These are phyloP conservation scores for Pseudocercospora pini-densiflorae DNA, from an alignment of 2,329 filamentous ascomycete genomes.

Conservation along the genomic window DNA sequence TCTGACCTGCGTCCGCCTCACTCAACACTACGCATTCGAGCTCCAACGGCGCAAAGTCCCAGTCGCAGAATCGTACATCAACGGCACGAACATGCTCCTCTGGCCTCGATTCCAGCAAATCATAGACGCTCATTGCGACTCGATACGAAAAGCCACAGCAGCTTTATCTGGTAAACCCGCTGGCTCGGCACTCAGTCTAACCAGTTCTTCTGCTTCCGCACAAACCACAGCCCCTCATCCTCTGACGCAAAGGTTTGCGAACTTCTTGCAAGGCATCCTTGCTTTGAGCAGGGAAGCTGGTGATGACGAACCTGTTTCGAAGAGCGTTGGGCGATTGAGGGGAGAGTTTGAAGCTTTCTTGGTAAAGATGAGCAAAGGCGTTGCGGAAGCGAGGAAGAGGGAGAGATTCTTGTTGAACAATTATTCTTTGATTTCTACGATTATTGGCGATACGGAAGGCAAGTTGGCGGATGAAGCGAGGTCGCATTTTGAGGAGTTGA, in stretches of 20 bases:
- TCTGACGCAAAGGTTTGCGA: slow-evolving; percentile 92
- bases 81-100: slow-evolving; percentile 91
- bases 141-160: slow-evolving; percentile 66
- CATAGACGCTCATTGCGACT: slow-evolving; percentile 92
- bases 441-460: slow-evolving; percentile 73
- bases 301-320: slow-evolving; percentile 89
- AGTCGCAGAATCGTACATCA: slow-evolving; percentile 87
- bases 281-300: slow-evolving; percentile 85
- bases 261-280: slow-evolving; percentile 84
- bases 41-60: slow-evolving; percentile 90
- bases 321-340: slow-evolving; percentile 76
- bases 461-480: slow-evolving; percentile 77
- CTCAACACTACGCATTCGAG: slow-evolving; percentile 93
- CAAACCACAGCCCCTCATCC: slow-evolving; percentile 85
- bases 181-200: slow-evolving; percentile 59
- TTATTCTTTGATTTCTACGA: slow-evolving; percentile 91
- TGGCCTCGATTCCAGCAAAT: slow-evolving; percentile 95
- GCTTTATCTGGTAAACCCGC: slow-evolving; percentile 54
- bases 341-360: slow-evolving; percentile 85
- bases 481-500: slow-evolving; percentile 71
- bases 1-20: slow-evolving; percentile 88
- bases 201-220: slow-evolving; percentile 58
- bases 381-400: slow-evolving; percentile 77
- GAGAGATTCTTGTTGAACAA: slow-evolving; percentile 95
- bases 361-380: slow-evolving; percentile 73